These are phyloP conservation scores for Saccharum officinarum DNA, from an alignment of 176 grass and related monocot species.

Conservation along the genomic window DNA sequence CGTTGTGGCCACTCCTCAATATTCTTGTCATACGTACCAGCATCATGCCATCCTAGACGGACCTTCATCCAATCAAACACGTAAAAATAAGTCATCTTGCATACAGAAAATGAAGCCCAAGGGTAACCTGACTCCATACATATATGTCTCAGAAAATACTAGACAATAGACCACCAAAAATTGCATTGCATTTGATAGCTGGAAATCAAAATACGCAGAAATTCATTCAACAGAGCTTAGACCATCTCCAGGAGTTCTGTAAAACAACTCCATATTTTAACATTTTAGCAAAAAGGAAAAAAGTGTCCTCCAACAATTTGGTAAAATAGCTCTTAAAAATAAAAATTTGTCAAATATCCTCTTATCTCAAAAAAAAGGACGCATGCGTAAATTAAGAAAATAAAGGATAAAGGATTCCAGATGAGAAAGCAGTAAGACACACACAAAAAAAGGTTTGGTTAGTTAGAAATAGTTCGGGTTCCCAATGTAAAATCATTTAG, in stretches of 20 bases:
- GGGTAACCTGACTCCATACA: not conserved
- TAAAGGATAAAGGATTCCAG: not conserved
- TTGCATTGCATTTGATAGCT: constrained; percentile 21
- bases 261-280: not conserved
- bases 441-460: not conserved
- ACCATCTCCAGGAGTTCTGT: not conserved
- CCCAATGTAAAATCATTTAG: too few relatives aligned
- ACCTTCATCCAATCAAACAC: constrained; percentile 52
- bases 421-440: not conserved
- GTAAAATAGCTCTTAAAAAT: not conserved
- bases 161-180: not conserved
- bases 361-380: too few relatives aligned
- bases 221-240: not conserved
- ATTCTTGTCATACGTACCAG: constrained; percentile 93
- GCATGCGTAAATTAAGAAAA: not conserved
- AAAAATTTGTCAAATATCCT: not conserved
- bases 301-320: not conserved
- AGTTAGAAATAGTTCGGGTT: not conserved
- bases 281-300: not conserved
- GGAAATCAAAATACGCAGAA: not conserved
- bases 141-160: not conserved
- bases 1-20: constrained; percentile 86
- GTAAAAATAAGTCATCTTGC: constrained; percentile 20
- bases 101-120: constrained; percentile 11
- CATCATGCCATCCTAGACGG: constrained; percentile 94